Evolutionary conservation across 2,329 filamentous ascomycete genomes (phyloP).

Genomic region (Kalaharituber pfeilii): DNA sequence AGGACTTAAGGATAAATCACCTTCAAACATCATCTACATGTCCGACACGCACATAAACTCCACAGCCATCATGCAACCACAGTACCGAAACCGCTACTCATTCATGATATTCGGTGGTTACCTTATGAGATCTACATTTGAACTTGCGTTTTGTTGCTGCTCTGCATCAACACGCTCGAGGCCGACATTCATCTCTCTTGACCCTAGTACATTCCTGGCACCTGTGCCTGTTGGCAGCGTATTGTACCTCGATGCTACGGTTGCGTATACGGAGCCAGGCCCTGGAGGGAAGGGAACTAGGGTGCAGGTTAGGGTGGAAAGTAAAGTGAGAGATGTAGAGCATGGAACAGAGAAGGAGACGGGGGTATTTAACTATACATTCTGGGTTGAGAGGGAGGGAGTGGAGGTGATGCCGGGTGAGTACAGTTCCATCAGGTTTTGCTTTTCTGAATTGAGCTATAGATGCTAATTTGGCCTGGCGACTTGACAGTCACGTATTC

Average conservation of each 20-base stretch:
- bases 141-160: conserved; percentile 58
- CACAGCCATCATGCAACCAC: conserved; percentile 59
- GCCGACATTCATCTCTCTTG: conserved; percentile 54
- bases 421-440: conserved; percentile 27
- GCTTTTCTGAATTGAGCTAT: background rate
- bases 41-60: conserved; percentile 44
- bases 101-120: conserved; percentile 69
- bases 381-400: conserved; percentile 42
- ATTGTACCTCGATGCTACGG: conserved; percentile 52
- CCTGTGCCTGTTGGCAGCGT: conserved; percentile 59
- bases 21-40: conserved; percentile 39
- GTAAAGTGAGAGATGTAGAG: conserved; percentile 54
- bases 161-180: conserved; percentile 52
- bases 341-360: conserved; percentile 39
- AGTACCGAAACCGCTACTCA: conserved; percentile 35
- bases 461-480: background rate
- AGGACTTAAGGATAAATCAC: too few species aligned
- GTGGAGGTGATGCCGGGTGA: conserved; percentile 45
- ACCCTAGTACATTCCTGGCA: conserved; percentile 57
- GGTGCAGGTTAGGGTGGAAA: conserved; percentile 53
- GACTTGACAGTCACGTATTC: conserved; percentile 29
- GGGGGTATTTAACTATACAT: conserved; percentile 62
- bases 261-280: conserved; percentile 52
- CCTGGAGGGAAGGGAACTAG: conserved; percentile 36
- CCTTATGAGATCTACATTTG: conserved; percentile 56